phyloP scores from a whole-genome alignment of 768 basidiomycete species.

The Galerina marginata region DNA sequence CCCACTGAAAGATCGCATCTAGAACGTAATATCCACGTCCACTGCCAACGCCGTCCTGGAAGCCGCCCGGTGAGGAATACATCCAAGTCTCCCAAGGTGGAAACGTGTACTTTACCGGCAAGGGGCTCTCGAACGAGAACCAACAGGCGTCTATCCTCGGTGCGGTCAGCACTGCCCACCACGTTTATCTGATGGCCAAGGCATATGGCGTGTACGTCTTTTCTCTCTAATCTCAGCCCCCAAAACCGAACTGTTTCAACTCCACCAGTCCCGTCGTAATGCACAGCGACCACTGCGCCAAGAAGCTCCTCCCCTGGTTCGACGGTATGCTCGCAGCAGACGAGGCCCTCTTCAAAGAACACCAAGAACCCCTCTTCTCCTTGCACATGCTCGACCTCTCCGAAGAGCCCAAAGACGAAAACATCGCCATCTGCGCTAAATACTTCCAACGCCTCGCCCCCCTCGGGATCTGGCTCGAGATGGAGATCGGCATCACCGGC shows the following conservation, averaged over 20 bases:
- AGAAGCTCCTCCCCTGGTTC: slow-evolving; percentile 98
- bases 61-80: slow-evolving; percentile 75
- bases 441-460: slow-evolving; percentile 97
- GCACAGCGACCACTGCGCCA: slow-evolving; percentile 98
- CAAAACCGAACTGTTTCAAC: neutral
- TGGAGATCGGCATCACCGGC: slow-evolving; percentile 99
- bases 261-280: slow-evolving; percentile 84
- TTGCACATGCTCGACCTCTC: slow-evolving; percentile 99
- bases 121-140: slow-evolving; percentile 92
- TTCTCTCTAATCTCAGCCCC: too few species aligned
- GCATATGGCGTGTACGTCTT: slow-evolving; percentile 87
- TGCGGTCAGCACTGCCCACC: slow-evolving; percentile 90
- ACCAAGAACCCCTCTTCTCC: slow-evolving; percentile 89
- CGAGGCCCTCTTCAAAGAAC: slow-evolving; percentile 88
- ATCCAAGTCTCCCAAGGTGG: slow-evolving; percentile 92
- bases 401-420: slow-evolving; percentile 89
- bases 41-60: slow-evolving; percentile 94
- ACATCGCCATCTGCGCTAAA: slow-evolving; percentile 90
- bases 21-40: slow-evolving; percentile 98
- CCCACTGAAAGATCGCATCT: slow-evolving; percentile 4
- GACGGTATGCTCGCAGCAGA: slow-evolving; percentile 99
- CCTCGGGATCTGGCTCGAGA: slow-evolving; percentile 96
- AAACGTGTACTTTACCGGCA: slow-evolving; percentile 94
- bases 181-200: slow-evolving; percentile 86
- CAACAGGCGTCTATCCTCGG: slow-evolving; percentile 94